Evolutionary conservation across 306 rosid genomes (phyloP).

Genomic region (Myrica gale): DNA sequence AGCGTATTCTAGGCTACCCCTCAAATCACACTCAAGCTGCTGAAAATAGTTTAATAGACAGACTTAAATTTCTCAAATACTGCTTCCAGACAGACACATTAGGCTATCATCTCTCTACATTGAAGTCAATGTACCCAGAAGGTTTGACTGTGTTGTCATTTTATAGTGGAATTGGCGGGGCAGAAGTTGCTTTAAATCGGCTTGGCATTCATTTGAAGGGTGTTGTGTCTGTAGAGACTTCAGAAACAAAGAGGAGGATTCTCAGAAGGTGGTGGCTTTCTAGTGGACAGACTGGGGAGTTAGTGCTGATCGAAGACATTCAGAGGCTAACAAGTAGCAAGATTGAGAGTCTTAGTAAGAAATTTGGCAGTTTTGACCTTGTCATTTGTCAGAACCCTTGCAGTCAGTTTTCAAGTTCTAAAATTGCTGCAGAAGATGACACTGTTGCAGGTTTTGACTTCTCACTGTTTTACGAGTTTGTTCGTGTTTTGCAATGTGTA

Average conservation of each 20-base stretch:
- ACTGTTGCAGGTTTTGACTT: constrained; percentile 51
- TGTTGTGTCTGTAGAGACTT: constrained; percentile 69
- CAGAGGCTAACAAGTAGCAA: constrained; percentile 60
- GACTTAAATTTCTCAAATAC: constrained; percentile 59
- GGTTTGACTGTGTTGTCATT: constrained; percentile 70
- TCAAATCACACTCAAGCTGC: constrained; percentile 51
- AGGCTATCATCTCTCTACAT: constrained; percentile 68
- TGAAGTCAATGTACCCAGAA: constrained; percentile 62
- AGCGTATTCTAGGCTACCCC: constrained; percentile 78
- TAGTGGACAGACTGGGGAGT: constrained; percentile 60
- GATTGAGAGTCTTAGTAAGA: constrained; percentile 47
- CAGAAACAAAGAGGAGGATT: constrained; percentile 58
- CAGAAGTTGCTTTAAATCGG: constrained; percentile 68
- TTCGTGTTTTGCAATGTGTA: constrained; percentile 68
- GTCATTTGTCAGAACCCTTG: constrained; percentile 71
- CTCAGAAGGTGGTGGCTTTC: constrained; percentile 76
- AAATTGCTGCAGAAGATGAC: constrained; percentile 21
- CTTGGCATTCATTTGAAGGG: constrained; percentile 68
- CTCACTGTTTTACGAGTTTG: constrained; percentile 68
- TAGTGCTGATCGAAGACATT: constrained; percentile 72
- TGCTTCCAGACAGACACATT: constrained; percentile 78
- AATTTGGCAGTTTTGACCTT: constrained; percentile 62
- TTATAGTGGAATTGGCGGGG: constrained; percentile 82
- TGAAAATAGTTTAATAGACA: constrained; percentile 49
- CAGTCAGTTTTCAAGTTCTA: constrained; percentile 30